These are phyloP conservation scores for Ophioceras dolichostomum DNA, from an alignment of 2,329 filamentous ascomycete genomes.

Conservation along the genomic window DNA sequence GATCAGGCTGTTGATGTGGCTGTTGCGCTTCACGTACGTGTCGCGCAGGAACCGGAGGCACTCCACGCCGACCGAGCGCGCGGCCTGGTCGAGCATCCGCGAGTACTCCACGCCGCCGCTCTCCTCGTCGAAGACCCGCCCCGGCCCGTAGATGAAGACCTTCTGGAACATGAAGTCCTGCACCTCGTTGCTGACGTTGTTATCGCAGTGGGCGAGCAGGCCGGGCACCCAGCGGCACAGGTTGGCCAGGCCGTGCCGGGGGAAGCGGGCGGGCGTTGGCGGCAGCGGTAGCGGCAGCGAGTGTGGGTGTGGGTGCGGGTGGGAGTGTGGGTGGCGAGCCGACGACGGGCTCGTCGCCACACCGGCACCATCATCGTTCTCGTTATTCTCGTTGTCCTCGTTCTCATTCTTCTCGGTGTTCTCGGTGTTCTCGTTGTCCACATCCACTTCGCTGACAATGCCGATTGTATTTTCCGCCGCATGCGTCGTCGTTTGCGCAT, in stretches of 20 bases:
- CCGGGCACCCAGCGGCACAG: conserved; percentile 37
- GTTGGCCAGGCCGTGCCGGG: conserved; percentile 11
- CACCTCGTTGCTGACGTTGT: conserved; percentile 25
- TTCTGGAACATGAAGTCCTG: conserved; percentile 29
- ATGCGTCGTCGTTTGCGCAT: no score
- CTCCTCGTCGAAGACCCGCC: conserved; percentile 14
- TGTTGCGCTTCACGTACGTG: conserved; percentile 27
- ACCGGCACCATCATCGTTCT: no score
- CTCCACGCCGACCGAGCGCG: conserved; percentile 25
- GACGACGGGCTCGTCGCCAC: no score
- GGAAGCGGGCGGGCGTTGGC: neutral
- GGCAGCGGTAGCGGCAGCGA: no score
- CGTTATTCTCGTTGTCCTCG: conserved; percentile 14
- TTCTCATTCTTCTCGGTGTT: conserved; percentile 5
- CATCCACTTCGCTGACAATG: neutral
- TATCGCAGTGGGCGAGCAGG: conserved; percentile 34
- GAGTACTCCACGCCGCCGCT: conserved; percentile 18
- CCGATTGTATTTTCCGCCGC: no score
- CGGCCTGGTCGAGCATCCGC: conserved; percentile 21
- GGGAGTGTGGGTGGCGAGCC: no score
- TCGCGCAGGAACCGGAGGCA: conserved; percentile 35
- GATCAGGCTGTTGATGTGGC: conserved; percentile 27
- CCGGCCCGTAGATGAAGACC: conserved; percentile 25
- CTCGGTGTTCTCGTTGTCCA: neutral
- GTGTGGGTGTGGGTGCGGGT: no score